Base-by-base conservation (phyloP, 2,329 filamentous ascomycete genomes). In the Knufia petricola region DNA sequence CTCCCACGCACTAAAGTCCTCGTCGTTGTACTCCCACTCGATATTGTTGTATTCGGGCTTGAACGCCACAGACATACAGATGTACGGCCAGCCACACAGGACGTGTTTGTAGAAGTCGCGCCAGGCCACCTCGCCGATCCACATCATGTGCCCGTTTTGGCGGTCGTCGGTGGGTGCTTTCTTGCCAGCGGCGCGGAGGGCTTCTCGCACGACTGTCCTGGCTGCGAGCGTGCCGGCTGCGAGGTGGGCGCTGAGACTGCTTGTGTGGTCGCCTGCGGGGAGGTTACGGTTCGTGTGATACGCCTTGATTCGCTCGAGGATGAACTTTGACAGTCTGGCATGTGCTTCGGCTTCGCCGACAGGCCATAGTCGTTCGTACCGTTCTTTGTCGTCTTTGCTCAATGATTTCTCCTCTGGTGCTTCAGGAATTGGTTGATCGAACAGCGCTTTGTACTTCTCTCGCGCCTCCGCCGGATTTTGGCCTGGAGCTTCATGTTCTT, bases 21-120 rank as follows among this genome's bases (percentile, higher is more conserved):
- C 71, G 8, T 70, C 59, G 59, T 88, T 72, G 63, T 89, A 87
- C 45, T 87, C 85, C 88, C 88, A 95, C 43, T 77, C 67, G 41
- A 95, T 82, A 57, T 89, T 82, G 38, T 84, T 81, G 65, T 87
- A 92, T 59, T 89, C 85, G 30, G 84, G 84, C 60, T 95, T 94
- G 73, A 84, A 85, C 1, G 81, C 80, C 57, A 85, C 84, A 64
- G 79, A 79, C 82, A 86, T 85, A 61, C 69, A 70, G 37, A 71
- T 66, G 46, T 88, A 89, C 0, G 89, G 89, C 86, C 87, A 94
- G 52, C 89, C 71, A 0, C 82, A 85, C 3, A 95, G 68, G 2
- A 95, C 85, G 62, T 92, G 85, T 59, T 82, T 87, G 68, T 94
- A 94, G 60, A 94, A 94, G 59, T 94, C 87, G 12, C 87, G 73